These are phyloP conservation scores for Solanum megistacrolobum DNA, from an alignment of 257 asterid genomes.

Conservation along the genomic window DNA sequence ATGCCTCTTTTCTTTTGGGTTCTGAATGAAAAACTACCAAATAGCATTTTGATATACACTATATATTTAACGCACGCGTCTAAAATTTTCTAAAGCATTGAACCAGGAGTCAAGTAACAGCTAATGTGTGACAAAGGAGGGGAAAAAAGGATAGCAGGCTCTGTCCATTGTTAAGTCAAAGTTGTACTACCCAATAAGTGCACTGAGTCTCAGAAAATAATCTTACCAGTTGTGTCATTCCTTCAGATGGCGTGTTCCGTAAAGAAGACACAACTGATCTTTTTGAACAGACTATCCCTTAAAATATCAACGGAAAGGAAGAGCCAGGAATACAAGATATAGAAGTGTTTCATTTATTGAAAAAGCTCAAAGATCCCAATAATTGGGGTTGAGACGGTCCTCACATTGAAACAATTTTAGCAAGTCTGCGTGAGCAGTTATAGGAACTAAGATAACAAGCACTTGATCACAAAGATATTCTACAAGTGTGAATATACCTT, in stretches of 20 bases:
- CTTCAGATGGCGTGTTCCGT: not conserved
- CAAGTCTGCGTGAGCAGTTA: not conserved
- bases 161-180: not conserved
- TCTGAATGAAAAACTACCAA: not conserved
- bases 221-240: not conserved
- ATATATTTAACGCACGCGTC: not conserved
- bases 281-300: not conserved
- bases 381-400: not conserved
- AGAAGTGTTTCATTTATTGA: not conserved
- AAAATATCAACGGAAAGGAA: not conserved
- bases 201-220: not conserved
- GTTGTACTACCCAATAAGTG: too few relatives aligned
- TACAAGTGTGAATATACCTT: slow-evolving; percentile 23
- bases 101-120: not conserved
- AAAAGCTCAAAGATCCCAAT: not conserved
- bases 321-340: not conserved
- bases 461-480: not conserved
- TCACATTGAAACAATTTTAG: not conserved
- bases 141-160: not conserved
- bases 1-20: not conserved
- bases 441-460: not conserved
- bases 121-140: not conserved
- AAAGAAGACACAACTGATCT: not conserved
- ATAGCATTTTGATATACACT: not conserved
- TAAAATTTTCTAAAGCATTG: not conserved